Evolutionary conservation across 2,329 filamentous ascomycete species (phyloP).

Genomic region (Pseudogymnoascus sp.): DNA sequence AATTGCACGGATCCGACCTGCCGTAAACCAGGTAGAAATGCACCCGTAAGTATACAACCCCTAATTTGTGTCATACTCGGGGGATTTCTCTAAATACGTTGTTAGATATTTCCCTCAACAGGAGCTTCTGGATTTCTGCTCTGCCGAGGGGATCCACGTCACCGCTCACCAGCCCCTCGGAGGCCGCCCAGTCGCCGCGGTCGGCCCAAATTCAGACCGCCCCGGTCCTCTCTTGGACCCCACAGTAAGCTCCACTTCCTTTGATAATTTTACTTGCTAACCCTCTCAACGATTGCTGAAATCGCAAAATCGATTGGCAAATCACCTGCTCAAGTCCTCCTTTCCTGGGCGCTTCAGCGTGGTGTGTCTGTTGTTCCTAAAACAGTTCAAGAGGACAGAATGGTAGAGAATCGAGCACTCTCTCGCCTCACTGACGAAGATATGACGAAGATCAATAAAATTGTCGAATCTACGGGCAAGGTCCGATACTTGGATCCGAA

Average conservation of each 20-base stretch:
- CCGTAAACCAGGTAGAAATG: constrained; percentile 53
- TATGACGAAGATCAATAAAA: not conserved
- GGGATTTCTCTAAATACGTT: not conserved
- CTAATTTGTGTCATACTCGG: not conserved
- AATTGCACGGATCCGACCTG: constrained; percentile 37
- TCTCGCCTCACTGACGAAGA: not conserved
- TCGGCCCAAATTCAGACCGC: not conserved
- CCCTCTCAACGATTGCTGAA: constrained; percentile 28
- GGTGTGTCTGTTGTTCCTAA: constrained; percentile 45
- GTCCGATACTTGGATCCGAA: not conserved
- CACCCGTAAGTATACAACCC: constrained; percentile 54
- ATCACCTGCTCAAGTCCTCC: constrained; percentile 37
- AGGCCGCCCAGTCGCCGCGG: not conserved
- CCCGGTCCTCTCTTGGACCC: not conserved
- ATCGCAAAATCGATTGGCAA: constrained; percentile 36
- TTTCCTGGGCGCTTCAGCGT: constrained; percentile 42
- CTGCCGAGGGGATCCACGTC: constrained; percentile 52
- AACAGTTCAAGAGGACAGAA: constrained; percentile 32
- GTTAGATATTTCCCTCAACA: constrained; percentile 50
- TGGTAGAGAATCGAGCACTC: not conserved
- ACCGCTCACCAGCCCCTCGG: not conserved
- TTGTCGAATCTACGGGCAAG: not conserved
- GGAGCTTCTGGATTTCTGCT: constrained; percentile 62
- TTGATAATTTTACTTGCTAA: not conserved
- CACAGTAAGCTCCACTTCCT: not conserved